These are phyloP conservation scores for Rosa rugosa DNA, from an alignment of 306 rosid species.

Conservation along the genomic window DNA sequence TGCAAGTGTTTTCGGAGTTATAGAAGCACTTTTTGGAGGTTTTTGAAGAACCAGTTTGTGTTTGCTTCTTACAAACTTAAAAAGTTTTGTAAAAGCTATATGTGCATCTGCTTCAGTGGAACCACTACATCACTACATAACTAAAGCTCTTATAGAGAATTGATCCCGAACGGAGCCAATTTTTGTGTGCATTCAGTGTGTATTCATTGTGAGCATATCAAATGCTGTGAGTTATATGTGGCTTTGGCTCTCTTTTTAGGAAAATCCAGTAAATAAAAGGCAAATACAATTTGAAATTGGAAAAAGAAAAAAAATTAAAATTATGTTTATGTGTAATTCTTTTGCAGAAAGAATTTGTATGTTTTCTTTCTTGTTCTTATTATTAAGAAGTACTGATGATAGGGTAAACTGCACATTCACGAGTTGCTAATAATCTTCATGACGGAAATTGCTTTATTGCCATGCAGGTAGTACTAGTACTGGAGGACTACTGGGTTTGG, in stretches of 20 bases:
- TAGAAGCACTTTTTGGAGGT: background rate
- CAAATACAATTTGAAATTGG: background rate
- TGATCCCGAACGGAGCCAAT: background rate
- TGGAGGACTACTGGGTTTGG: constrained; percentile 86
- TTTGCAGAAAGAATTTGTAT: background rate
- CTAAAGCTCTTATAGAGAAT: background rate
- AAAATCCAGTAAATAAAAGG: background rate
- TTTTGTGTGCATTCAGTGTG: background rate
- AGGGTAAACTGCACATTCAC: background rate
- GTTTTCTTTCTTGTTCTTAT: background rate
- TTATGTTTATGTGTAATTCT: background rate
- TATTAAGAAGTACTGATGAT: background rate
- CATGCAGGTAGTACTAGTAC: constrained; percentile 55
- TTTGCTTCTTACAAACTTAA: background rate
- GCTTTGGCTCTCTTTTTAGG: background rate
- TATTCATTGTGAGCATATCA: background rate
- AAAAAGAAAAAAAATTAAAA: background rate
- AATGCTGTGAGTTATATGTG: background rate
- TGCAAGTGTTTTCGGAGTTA: background rate
- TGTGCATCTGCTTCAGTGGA: background rate
- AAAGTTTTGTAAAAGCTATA: background rate
- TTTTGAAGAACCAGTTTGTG: background rate
- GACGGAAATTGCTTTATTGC: constrained; percentile 25
- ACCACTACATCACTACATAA: background rate
- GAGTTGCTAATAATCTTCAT: background rate